A percentile compares a stretch with the other conserved stretches of the same genome.
Conservation (phyloP, 208 protist genomes). For the Phytomonas sp. region DNA sequence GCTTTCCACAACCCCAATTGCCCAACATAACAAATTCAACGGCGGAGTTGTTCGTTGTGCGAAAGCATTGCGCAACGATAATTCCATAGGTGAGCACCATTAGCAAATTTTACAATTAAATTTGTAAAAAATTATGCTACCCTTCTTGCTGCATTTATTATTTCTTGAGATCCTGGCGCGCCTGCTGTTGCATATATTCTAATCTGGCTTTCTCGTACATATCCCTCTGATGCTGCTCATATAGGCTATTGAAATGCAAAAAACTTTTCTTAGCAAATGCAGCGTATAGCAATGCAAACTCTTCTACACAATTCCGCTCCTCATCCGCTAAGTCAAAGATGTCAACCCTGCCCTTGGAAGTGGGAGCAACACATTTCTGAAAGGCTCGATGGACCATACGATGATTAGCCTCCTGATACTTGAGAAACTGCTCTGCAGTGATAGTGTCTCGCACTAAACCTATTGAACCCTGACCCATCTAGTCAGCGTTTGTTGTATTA, state of each 20-base stretch:
- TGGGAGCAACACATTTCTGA: slow-evolving; percentile 65
- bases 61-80: neutral
- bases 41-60: neutral
- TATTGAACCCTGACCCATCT: slow-evolving; percentile 60
- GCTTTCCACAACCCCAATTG: neutral
- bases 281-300: slow-evolving; percentile 76
- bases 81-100: neutral
- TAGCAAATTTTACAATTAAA: neutral
- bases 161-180: slow-evolving; percentile 50
- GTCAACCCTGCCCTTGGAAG: slow-evolving; percentile 34
- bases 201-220: slow-evolving; percentile 51
- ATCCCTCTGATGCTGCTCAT: slow-evolving; percentile 68
- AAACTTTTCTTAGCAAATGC: slow-evolving; percentile 52
- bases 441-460: slow-evolving; percentile 59
- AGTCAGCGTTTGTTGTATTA: neutral
- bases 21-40: neutral
- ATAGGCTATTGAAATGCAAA: slow-evolving; percentile 53
- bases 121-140: neutral
- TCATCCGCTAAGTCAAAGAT: slow-evolving; percentile 38
- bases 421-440: slow-evolving; percentile 57
- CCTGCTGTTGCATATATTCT: slow-evolving; percentile 57
- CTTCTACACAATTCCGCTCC: slow-evolving; percentile 68
- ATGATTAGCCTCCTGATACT: slow-evolving; percentile 53
- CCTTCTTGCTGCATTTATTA: slow-evolving; percentile 10
- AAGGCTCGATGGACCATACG: slow-evolving; percentile 51